These are phyloP conservation scores for Solanum infundibuliforme DNA, from an alignment of 257 asterid genomes.

Conservation along the genomic window DNA sequence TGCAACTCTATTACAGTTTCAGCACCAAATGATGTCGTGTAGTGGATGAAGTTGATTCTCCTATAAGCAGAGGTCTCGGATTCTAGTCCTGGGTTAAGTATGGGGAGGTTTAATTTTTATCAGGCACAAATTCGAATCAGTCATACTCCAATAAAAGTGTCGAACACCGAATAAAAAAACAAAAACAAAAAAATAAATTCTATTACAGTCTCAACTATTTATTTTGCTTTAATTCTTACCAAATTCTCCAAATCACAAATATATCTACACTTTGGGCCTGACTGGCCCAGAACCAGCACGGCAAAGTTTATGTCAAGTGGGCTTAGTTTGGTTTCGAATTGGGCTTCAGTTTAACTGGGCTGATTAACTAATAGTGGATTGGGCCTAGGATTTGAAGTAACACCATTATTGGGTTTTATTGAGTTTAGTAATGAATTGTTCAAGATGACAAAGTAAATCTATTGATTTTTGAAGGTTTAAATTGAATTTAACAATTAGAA, in stretches of 20 bases:
- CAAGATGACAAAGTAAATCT: not conserved
- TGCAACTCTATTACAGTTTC: not conserved
- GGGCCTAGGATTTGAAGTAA: no score
- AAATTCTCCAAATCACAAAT: not conserved
- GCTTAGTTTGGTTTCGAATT: not conserved
- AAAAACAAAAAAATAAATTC: not conserved
- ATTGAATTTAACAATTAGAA: not conserved
- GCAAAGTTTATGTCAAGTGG: not conserved
- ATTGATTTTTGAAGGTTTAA: not conserved
- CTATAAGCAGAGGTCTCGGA: no score
- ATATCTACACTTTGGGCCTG: not conserved
- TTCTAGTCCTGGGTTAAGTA: not conserved
- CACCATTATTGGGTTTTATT: not conserved
- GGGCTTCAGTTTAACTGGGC: not conserved
- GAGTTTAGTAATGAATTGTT: not conserved
- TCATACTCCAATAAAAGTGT: not conserved
- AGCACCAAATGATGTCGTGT: not conserved
- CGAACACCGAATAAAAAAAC: no score
- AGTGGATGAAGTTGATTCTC: not conserved
- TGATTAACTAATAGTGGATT: not conserved
- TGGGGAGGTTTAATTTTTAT: not conserved
- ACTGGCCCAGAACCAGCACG: not conserved
- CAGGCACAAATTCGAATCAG: no score
- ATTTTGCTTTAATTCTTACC: not conserved
- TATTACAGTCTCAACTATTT: not conserved